These are phyloP conservation scores for Apodospora peruviana DNA, from an alignment of 495 filamentous ascomycete genomes.

Conservation along the genomic window DNA sequence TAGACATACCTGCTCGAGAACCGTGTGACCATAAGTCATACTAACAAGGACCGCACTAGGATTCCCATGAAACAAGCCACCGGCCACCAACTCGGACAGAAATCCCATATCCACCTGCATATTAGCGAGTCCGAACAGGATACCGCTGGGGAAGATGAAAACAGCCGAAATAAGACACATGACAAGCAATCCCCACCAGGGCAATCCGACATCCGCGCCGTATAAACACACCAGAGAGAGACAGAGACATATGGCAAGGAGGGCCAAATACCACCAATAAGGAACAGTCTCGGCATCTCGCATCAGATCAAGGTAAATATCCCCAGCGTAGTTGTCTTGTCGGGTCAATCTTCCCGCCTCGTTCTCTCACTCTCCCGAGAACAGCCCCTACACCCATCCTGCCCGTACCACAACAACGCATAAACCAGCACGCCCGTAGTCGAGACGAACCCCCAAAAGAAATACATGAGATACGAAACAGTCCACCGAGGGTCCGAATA, in stretches of 20 bases:
- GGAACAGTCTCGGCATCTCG: conserved; percentile 21
- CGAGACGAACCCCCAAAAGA: conserved; percentile 12
- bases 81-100: conserved; percentile 26
- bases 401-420: conserved; percentile 8
- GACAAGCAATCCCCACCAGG: conserved; percentile 50
- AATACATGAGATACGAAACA: conserved; percentile 34
- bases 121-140: conserved; percentile 22
- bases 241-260: conserved; percentile 40
- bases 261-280: conserved; percentile 45
- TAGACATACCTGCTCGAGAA: conserved; percentile 26
- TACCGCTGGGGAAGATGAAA: conserved; percentile 16
- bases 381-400: conserved; percentile 1
- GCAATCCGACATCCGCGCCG: conserved; percentile 41
- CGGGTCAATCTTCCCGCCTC: conserved; percentile 5
- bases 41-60: conserved; percentile 22
- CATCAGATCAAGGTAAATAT: conserved; percentile 16
- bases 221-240: conserved; percentile 40
- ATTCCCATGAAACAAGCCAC: conserved; percentile 19
- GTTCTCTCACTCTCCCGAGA: too few species aligned
- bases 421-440: conserved; percentile 11
- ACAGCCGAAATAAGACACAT: conserved; percentile 26
- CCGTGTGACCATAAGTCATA: conserved; percentile 20
- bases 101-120: conserved; percentile 18
- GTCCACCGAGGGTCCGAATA: conserved; percentile 48
- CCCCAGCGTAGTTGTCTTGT: conserved; percentile 9